Conservation (phyloP, 225 moss, liverwort and hornwort species). For the Polytrichum commune region DNA sequence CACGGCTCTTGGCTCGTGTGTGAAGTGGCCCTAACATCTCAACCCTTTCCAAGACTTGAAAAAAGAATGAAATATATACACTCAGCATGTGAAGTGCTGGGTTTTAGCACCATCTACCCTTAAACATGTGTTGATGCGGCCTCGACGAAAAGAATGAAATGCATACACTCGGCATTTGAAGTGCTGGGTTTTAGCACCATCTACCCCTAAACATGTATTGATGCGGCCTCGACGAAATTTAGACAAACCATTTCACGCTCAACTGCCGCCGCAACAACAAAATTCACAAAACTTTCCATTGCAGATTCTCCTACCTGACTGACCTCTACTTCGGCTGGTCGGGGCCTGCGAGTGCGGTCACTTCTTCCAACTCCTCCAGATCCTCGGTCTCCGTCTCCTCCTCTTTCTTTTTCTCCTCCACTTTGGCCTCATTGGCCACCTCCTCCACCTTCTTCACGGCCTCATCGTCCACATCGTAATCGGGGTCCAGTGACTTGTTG, state of each 20-base stretch:
- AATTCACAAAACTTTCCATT: not conserved
- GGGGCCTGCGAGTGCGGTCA: not conserved
- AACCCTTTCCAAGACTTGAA: not conserved
- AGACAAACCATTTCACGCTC: not conserved
- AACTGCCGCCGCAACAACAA: not conserved
- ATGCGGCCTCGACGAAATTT: not conserved
- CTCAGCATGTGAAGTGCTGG: not conserved
- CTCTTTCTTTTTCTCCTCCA: conserved; percentile 17
- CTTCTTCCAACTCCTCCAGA: conserved; percentile 27
- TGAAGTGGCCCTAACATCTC: no score
- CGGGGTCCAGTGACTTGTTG: conserved; percentile 42
- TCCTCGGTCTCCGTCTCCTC: conserved; percentile 38
- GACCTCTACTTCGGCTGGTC: not conserved
- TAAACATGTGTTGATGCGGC: no score
- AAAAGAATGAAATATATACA: not conserved
- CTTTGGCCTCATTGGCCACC: conserved; percentile 22
- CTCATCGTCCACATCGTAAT: conserved; percentile 27
- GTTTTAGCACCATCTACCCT: no score
- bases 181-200: no score
- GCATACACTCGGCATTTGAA: not conserved
- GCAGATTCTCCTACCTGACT: not conserved
- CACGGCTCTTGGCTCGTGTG: no score
- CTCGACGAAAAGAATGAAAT: not conserved
- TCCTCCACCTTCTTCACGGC: conserved; percentile 27
- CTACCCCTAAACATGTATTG: no score